phyloP scores from a whole-genome alignment of 2,329 filamentous ascomycete genomes.

The Diaporthe aspalathi region DNA sequence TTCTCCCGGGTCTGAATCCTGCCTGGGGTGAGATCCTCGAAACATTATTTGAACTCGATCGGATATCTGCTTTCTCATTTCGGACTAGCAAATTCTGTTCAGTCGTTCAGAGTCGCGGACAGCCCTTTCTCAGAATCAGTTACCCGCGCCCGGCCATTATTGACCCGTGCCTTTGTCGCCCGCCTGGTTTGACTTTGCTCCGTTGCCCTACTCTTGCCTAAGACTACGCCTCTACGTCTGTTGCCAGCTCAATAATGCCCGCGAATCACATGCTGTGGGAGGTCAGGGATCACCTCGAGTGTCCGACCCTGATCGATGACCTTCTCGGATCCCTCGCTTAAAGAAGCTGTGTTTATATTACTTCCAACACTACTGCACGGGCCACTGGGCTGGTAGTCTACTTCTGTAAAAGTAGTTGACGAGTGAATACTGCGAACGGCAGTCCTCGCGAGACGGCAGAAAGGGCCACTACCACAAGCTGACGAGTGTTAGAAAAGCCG shows the following conservation, averaged over 20 bases:
- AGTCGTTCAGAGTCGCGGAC: neutral
- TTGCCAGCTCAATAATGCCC: too few relatives aligned
- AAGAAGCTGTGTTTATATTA: neutral
- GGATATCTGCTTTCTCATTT: neutral
- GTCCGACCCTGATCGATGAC: too few relatives aligned
- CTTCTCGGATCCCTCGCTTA: neutral
- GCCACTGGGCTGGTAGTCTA: neutral
- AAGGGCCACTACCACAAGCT: neutral
- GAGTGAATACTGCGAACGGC: neutral
- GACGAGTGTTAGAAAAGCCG: neutral
- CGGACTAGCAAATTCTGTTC: neutral
- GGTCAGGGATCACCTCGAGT: too few relatives aligned
- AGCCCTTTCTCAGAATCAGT: neutral
- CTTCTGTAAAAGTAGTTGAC: neutral
- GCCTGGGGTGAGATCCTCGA: neutral
- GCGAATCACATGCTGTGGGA: too few relatives aligned
- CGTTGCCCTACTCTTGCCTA: neutral
- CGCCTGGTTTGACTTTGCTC: neutral
- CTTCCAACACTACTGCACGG: neutral
- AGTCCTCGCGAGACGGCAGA: too few relatives aligned
- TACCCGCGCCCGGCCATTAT: neutral
- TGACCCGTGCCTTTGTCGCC: neutral
- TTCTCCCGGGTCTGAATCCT: neutral
- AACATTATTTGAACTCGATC: too few relatives aligned
- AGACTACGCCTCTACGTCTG: neutral